phyloP scores from a whole-genome alignment of 202 grass and related monocot genomes.

The Zoysia matrella region DNA sequence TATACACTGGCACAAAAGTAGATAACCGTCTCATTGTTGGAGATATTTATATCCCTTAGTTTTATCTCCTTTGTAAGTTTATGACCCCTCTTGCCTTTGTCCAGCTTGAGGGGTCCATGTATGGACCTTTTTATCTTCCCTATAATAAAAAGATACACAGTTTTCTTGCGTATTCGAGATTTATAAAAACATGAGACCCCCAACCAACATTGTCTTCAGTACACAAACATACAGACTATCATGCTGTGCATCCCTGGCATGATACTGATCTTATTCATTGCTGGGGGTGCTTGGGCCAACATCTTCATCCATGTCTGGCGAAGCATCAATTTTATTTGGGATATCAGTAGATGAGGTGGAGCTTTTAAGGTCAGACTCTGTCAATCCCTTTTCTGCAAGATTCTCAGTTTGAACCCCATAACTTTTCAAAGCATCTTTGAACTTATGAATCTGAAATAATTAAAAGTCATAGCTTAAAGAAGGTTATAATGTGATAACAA shows the following conservation, averaged over 20 bases:
- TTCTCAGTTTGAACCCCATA: constrained; percentile 37
- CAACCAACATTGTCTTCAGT: neutral
- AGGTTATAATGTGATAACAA: constrained; percentile 15
- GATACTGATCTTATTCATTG: constrained; percentile 31
- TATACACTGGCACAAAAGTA: constrained; percentile 15
- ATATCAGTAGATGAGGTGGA: constrained; percentile 32
- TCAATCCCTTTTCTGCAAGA: constrained; percentile 34
- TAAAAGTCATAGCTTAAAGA: constrained; percentile 38
- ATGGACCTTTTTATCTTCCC: too few relatives aligned
- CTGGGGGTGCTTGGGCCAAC: neutral
- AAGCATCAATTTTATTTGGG: constrained; percentile 26
- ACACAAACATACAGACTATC: neutral
- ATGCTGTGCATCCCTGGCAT: constrained; percentile 10
- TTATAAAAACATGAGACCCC: neutral
- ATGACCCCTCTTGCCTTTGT: too few relatives aligned
- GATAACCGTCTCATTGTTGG: neutral
- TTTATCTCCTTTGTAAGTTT: too few relatives aligned
- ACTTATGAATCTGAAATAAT: constrained; percentile 53
- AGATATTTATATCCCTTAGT: too few relatives aligned
- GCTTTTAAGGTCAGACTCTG: constrained; percentile 24
- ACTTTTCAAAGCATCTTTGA: constrained; percentile 58
- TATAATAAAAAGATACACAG: too few relatives aligned
- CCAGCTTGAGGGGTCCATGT: too few relatives aligned
- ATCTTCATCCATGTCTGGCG: constrained; percentile 28
- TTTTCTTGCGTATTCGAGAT: too few relatives aligned